These are phyloP conservation scores for Phycomyces blakesleeanus DNA, from an alignment of 192 early-diverging fungal species.

Conservation along the genomic window DNA sequence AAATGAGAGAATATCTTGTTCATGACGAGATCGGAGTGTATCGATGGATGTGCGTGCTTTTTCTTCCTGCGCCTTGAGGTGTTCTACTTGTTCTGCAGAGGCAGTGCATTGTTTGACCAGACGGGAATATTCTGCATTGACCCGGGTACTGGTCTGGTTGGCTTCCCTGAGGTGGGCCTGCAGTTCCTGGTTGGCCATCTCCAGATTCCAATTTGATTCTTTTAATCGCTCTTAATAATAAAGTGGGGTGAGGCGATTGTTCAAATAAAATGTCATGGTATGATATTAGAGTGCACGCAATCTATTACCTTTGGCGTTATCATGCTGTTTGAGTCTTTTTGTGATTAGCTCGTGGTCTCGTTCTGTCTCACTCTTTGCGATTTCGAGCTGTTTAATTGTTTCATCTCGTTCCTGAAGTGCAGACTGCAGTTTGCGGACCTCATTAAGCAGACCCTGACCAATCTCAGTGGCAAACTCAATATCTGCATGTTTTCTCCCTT, in stretches of 20 bases:
- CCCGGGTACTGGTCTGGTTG: constrained; percentile 36
- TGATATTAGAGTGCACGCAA: background rate
- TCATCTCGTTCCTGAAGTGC: constrained; percentile 43
- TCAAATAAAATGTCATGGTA: too few species aligned
- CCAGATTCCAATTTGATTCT: constrained; percentile 51
- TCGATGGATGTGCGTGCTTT: constrained; percentile 37
- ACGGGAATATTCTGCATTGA: constrained; percentile 49
- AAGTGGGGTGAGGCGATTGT: background rate
- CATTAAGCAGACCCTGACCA: constrained; percentile 38
- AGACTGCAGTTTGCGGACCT: constrained; percentile 39
- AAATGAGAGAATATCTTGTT: constrained; percentile 55
- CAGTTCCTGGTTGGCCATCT: constrained; percentile 47
- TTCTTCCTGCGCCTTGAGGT: constrained; percentile 57
- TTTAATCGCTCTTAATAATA: constrained; percentile 45
- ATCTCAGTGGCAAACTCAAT: constrained; percentile 45
- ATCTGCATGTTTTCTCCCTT: constrained; percentile 24
- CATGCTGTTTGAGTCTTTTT: constrained; percentile 40
- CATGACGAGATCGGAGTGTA: constrained; percentile 51
- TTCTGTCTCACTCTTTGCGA: constrained; percentile 45
- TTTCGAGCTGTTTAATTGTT: constrained; percentile 36
- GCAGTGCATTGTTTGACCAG: constrained; percentile 45
- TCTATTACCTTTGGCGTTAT: constrained; percentile 48
- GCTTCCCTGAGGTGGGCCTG: constrained; percentile 36
- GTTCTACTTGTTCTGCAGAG: constrained; percentile 56
- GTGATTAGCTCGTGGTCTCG: constrained; percentile 43